Evolutionary conservation across 2,329 filamentous ascomycete species (phyloP), one percentile per base, ranked within the genome.

Genomic region (Alternaria sp.): DNA sequence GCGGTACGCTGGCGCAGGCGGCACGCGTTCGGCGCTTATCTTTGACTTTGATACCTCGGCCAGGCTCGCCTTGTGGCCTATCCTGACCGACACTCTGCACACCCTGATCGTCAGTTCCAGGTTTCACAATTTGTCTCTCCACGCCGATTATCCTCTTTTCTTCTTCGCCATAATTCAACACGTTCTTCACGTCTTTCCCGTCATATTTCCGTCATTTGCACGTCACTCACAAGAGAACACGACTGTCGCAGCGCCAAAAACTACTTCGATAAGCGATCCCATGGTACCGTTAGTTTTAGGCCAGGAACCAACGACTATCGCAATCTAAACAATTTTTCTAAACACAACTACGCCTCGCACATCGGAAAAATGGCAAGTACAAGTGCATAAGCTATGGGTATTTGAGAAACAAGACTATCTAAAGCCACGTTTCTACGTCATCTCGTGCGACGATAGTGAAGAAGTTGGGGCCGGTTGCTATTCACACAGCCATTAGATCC

Each of bases 1-100:
- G 44, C 44, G 7, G 46, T 48, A 48, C 46, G 46, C 30, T 32
- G 46, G 46, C 46, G 46, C 30, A 24, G 46, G 20, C 46, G 46
- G 46, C 46, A 48, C 20, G 46, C 46, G 46, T 48, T 48, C 46
- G 46, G 18, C 46, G 30, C 30, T 26, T 24, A 9, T 26, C 46
- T 49, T 8, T 36, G 46, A n/a, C 46, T 34, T 36, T 34, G 6
- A 30, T 38, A 24, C 32, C 20, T 36, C 46, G 32, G 30, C 36
- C 20, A 49, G 5, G 46, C 46, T 36, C 46, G 46, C 46, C 46
- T 18, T 36, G 30, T 38, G 32, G 46, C 46, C 46, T 49, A 36
- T n/a, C n/a, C 30, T 49, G 32, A 38, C 46, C 20, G 30, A 36
- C 30, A 24, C 46, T 7, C 28, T 11, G 46, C 46, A 30, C 44